phyloP scores from a whole-genome alignment of 202 grass and related monocot species.

The Bolboschoenoplectus hybrid region DNA sequence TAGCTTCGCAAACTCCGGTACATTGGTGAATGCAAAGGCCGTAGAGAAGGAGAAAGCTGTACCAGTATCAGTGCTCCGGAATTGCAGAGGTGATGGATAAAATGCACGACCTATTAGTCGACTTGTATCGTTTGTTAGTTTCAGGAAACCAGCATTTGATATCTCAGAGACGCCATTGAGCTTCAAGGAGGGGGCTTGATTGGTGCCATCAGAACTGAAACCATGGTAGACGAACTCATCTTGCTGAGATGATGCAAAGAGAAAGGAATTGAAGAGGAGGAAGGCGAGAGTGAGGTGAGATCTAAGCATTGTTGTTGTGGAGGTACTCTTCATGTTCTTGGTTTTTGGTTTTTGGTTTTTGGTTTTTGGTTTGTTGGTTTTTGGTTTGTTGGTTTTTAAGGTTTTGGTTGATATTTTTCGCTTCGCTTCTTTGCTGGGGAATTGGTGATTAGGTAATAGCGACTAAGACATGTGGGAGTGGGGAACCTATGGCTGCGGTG shows the following conservation, averaged over 20 bases:
- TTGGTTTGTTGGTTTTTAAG: neutral
- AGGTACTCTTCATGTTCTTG: neutral
- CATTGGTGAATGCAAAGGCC: slow-evolving; percentile 60
- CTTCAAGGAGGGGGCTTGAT: slow-evolving; percentile 29
- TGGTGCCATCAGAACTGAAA: slow-evolving; percentile 39
- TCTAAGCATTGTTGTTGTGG: slow-evolving; percentile 22
- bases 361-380: slow-evolving; percentile 18
- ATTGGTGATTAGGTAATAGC: neutral
- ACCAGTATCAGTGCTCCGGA: slow-evolving; percentile 37
- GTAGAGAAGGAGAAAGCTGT: slow-evolving; percentile 71
- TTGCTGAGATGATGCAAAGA: slow-evolving; percentile 41
- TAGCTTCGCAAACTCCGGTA: slow-evolving; percentile 58
- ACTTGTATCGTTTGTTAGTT: slow-evolving; percentile 68
- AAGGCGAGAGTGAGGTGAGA: slow-evolving; percentile 36
- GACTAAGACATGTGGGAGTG: neutral
- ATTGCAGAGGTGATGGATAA: slow-evolving; percentile 54
- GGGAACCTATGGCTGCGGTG: too few species aligned
- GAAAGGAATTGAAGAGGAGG: slow-evolving; percentile 20
- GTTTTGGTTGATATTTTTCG: slow-evolving; percentile 15
- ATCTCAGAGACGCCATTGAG: slow-evolving; percentile 60
- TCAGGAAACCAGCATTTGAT: slow-evolving; percentile 46
- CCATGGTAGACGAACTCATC: slow-evolving; percentile 72
- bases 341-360: neutral
- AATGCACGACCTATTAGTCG: slow-evolving; percentile 64
- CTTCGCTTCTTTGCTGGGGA: neutral